phyloP scores from a whole-genome alignment of 148 eudicot genomes.

The Rhododendron molle region DNA sequence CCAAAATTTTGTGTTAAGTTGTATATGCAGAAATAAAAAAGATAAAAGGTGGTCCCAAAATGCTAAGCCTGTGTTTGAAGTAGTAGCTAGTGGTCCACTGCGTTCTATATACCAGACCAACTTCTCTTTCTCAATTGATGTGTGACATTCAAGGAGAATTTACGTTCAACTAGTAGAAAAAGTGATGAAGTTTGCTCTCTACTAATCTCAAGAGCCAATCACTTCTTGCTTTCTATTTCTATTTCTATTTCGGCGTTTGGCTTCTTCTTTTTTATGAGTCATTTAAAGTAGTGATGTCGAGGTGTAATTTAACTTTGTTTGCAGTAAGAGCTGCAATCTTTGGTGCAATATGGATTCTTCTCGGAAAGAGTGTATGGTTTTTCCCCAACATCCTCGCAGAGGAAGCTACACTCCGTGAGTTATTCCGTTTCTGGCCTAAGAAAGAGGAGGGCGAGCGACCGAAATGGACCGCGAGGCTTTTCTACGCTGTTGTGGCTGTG shows the following conservation, averaged over 20 bases:
- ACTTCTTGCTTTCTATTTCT: background rate
- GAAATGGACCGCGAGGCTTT: slow-evolving; percentile 87
- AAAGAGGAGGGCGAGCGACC: slow-evolving; percentile 92
- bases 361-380: slow-evolving; percentile 89
- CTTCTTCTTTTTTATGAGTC: background rate
- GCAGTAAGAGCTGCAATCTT: slow-evolving; percentile 89
- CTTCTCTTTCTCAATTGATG: background rate
- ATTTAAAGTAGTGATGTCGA: background rate
- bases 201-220: background rate
- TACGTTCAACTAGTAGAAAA: background rate
- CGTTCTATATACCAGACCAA: background rate
- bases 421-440: slow-evolving; percentile 93
- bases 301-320: slow-evolving; percentile 10
- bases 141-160: background rate
- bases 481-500: slow-evolving; percentile 62
- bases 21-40: background rate
- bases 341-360: slow-evolving; percentile 69
- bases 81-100: background rate
- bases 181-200: background rate
- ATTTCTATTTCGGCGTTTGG: background rate
- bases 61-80: background rate
- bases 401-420: slow-evolving; percentile 88
- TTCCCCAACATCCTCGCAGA: slow-evolving; percentile 99
- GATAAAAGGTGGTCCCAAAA: background rate
- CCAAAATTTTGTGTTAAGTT: background rate